phyloP scores from a whole-genome alignment of 441 rosid species.

The Erodium moschatum region DNA sequence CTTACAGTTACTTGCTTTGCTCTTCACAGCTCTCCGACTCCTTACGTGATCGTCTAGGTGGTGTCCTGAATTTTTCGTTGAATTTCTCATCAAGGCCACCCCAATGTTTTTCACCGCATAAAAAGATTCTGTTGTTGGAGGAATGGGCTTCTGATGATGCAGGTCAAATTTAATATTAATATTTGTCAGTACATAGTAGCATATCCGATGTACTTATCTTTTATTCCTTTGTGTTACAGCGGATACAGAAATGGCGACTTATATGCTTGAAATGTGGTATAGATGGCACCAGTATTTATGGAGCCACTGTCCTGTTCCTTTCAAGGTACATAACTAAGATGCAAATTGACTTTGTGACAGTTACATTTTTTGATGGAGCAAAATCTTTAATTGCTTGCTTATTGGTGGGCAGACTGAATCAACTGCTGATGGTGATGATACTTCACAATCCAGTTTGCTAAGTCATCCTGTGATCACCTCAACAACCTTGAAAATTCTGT shows the following conservation, averaged over 20 bases:
- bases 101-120: constrained; percentile 69
- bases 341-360: neutral
- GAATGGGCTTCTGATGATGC: constrained; percentile 54
- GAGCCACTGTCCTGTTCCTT: constrained; percentile 39
- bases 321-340: constrained; percentile 37
- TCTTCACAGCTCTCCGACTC: constrained; percentile 38
- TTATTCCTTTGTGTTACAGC: constrained; percentile 36
- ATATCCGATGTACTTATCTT: constrained; percentile 14
- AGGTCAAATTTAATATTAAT: constrained; percentile 30
- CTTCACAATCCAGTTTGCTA: constrained; percentile 50
- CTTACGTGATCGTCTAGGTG: constrained; percentile 39
- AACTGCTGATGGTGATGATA: constrained; percentile 27
- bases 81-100: constrained; percentile 65
- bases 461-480: constrained; percentile 54
- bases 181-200: constrained; percentile 11
- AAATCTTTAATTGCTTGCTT: constrained; percentile 19
- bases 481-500: constrained; percentile 49
- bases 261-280: constrained; percentile 87
- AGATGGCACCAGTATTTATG: constrained; percentile 89
- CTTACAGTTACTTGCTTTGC: constrained; percentile 11
- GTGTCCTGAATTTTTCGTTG: constrained; percentile 49
- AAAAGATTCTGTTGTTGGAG: constrained; percentile 75
- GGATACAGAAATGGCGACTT: constrained; percentile 46
- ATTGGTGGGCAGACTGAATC: constrained; percentile 43
- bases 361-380: constrained; percentile 4